A percentile compares a stretch with the other conserved stretches of the same genome.
These are phyloP conservation scores for Rutstroemia sp. DNA, from an alignment of 2,329 filamentous ascomycete species.

Conservation along the genomic window DNA sequence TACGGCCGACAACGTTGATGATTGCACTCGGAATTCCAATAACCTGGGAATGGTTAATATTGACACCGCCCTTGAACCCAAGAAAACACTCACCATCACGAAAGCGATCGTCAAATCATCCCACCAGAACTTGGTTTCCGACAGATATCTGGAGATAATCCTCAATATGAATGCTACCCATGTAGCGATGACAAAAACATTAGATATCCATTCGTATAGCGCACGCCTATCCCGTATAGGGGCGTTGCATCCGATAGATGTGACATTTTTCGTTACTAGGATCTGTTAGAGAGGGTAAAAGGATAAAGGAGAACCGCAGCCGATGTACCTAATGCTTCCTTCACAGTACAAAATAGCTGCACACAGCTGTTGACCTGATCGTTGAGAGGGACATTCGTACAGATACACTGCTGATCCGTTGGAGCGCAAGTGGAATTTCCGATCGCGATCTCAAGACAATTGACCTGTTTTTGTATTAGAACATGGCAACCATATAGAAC, in stretches of 20 bases:
- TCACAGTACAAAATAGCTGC: background rate
- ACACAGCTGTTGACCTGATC: background rate
- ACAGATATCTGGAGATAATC: background rate
- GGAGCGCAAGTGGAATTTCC: background rate
- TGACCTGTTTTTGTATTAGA: background rate
- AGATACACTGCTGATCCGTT: constrained; percentile 6
- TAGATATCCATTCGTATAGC: background rate
- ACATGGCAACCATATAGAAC: background rate
- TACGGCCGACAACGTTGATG: constrained; percentile 2
- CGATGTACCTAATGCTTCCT: background rate
- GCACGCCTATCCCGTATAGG: background rate
- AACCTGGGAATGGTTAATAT: background rate
- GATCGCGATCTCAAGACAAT: background rate
- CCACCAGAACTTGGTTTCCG: background rate
- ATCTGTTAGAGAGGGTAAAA: background rate
- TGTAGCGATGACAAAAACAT: background rate
- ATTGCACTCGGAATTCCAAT: constrained; percentile 1
- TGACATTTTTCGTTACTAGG: constrained; percentile 2
- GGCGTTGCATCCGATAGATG: background rate
- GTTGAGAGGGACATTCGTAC: background rate
- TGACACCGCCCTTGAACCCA: background rate
- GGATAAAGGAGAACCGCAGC: background rate
- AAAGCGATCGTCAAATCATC: constrained; percentile 1
- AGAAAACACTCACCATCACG: background rate
- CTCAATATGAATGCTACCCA: constrained; percentile 1